Evolutionary conservation across 768 basidiomycete species (phyloP), one percentile per base, ranked within the genome.

Genomic region (Serendipita sp.): DNA sequence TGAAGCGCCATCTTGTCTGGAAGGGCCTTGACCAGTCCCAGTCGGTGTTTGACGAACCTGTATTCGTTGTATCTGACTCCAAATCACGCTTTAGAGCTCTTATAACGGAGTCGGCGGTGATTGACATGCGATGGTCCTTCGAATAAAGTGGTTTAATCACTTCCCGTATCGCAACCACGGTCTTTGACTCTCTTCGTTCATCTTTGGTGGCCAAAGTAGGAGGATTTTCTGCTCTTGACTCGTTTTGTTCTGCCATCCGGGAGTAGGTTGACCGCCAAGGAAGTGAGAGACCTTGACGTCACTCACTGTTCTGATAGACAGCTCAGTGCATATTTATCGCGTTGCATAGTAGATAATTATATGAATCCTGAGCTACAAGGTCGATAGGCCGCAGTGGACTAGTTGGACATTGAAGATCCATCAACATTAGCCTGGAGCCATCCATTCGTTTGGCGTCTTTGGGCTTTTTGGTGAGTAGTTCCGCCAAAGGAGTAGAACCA

Each of bases 221-320:
- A 27, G 55, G 55, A 31, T 16, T n/a, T 23, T 23, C 55, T 3
- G 4, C 33, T 31, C 10, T 23, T 3, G 55, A 27, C 34, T 60
- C 55, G 55, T 60, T 60, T 34, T 60, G 55, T 8, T 60, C 55
- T 60, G 55, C 55, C 55, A 60, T 60, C 55, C 10, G n/a, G 2
- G n/a, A 6, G 29, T 31, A 31, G 18, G 48, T 50, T 2, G 48
- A 40, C 37, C 13, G 37, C 37, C 37, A 40, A 40, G 37, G 37
- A 5, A 5, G 37, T 40, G 37, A 40, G 13, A 13, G 6, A 5
- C 37, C 13, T 40, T 40, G 37, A 40, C 37, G 37, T 40, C 37
- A 40, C 37, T 23, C 1, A 23, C 23, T 23, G 23, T 23, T 23
- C 23, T 23, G 23, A 23, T 23, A 23, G 23, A 23, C 23, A 23